Evolutionary conservation across 2,329 filamentous ascomycete species (phyloP), one percentile per base, ranked within the genome.

Genomic region (Coniochaeta sp.): DNA sequence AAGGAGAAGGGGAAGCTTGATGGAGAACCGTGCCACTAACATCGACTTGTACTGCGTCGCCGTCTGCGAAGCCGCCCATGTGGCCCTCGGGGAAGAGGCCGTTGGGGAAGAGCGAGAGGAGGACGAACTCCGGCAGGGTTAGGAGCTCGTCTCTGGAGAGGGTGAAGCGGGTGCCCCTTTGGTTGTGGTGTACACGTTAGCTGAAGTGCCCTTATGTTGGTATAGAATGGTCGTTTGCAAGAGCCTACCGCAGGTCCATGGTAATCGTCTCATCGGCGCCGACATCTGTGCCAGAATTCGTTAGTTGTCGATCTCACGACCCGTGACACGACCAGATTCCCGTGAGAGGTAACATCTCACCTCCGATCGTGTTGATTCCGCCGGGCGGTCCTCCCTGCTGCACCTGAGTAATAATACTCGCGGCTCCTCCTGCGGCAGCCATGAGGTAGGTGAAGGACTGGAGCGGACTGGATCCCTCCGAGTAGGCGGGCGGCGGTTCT

Each of bases 361-460:
- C 90, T 85, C 90, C 91, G 62, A 98, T 81, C 59, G 91, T 89
- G 75, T 95, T 96, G 68, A 97, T 86, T 16, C 47, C 47, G 47
- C 47, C 47, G 40, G 93, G 90, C 69, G 92, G 90, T 57, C 89
- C 93, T 66, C 89, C 89, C 77, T 99, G 95, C 73, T 96, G 93
- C 69, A 99, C 95, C 80, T 99, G 95, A 77, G 95, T 99, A 79
- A 99, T 96, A 73, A 99, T 96, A 85, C 95, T 98, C 80, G 93
- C 89, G 69, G 93, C 90, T 79, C 93, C 93, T 82, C 93, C 93
- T 77, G 93, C 93, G 74, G 92, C 90, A 77, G 95, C 93, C 95
- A 99, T 99, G 74, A 96, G 86, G 85, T 96, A 99, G 69, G 89
- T 88, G 72, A 99, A 99, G 61, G 91, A 91, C 62, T 89, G 84